Evolutionary conservation across 352 stramenopile species (phyloP), one percentile per base, ranked within the genome.

Genomic region (Pythium diclinum): DNA sequence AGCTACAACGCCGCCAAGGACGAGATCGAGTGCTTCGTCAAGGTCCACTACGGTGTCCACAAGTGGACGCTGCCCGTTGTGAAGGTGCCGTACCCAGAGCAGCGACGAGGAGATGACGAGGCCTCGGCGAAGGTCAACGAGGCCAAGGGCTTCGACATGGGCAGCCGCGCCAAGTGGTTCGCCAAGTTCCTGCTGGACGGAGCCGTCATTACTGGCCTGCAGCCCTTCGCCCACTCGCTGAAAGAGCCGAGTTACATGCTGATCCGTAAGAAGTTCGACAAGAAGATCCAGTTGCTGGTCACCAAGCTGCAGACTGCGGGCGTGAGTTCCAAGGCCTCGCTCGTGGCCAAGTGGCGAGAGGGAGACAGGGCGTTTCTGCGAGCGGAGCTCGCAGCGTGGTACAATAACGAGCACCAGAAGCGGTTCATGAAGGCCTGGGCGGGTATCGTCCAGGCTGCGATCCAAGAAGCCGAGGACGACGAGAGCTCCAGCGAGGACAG

Each of bases 181-280:
- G 87, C 84, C 46, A 93, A 93, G 64, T 91, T 87, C 17, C 48
- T 96, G 49, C 71, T 96, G 32, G 84, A 94, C 51, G 84, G 86
- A 0, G 69, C 85, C 14, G 75, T 92, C 3, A 44, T 92, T 10
- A 30, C 74, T 0, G 78, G 74, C 32, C 69, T 96, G 52, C 88
- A 95, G 60, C 83, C 92, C 25, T 93, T 89, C 36, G 91, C 90
- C 25, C 92, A 82, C 51, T 91, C 88, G 6, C 83, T 97, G 23
- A 96, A 83, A 62, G 94, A 99, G 56, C 93, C 96, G 67, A 98
- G 97, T 67, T 97, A 98, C 63, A 83, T 84, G 63, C 52, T 92
- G 25, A 87, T 92, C 58, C 84, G 84, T 58, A 91, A 92, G 65
- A 91, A 91, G 56, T 94, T 94, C 53, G 85, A 94, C 78, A 89